Base-by-base conservation (phyloP, 768 basidiomycete genomes). In the Suillus weaverae region DNA sequence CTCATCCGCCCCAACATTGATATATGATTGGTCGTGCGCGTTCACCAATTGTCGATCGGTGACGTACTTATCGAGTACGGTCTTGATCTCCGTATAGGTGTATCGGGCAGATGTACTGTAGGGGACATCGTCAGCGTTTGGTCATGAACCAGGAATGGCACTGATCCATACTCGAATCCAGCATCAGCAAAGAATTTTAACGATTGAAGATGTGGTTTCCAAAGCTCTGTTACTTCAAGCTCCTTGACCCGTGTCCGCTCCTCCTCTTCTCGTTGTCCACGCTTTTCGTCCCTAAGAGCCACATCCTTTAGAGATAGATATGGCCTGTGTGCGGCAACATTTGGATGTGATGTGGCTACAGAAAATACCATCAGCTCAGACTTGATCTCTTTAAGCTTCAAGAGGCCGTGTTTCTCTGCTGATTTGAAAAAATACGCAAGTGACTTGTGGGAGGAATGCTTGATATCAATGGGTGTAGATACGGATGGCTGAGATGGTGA, bases 381-480 rank as follows among this genome's bases (percentile, higher is more conserved):
- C 73, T 71, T 81, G 73, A 56, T 75, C 26, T 89, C 83, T 72
- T 97, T 97, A 30, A 90, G 79, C 14, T 86, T 86, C 43, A 97
- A 70, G 30, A 97, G 74, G 0, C 83, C 84, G 9, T 87, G 85
- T 72, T 96, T 96, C 66, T 93, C 91, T 20, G 84, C 80, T 20
- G 84, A 71, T 73, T 91, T 95, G 70, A 97, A 81, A 79, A 97
- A 95, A 1, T 89, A 83, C 2, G 88, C 83, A 22, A 96, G 81
- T 11, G 92, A 92, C 76, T 95, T 97, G 79, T 88, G 85, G 2
- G 83, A 83, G 1, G 92, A 94, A 11, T 89, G 83, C 69, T 91
- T 94, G 74, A 96, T 89, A 68, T 85, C 91, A 64, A 91, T 83
- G 48, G 66, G 81, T 53, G 71, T 84, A 43, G 76, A 80, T 66